Evolutionary conservation across 2,329 filamentous ascomycete species (phyloP).

Genomic region (Diaporthe citri): DNA sequence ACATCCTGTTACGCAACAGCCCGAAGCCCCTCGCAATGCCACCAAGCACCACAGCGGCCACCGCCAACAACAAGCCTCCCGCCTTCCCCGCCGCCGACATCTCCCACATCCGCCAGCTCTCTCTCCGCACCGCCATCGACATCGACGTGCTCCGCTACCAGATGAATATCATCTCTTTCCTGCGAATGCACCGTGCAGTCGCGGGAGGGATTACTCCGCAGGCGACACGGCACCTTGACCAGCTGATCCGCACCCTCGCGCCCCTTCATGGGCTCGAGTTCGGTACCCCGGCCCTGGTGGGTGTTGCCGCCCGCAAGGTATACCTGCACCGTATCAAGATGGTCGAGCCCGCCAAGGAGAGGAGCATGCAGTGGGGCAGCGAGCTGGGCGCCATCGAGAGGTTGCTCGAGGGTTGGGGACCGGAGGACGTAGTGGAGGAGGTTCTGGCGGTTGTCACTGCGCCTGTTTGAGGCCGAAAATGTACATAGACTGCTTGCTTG

Average conservation of each 20-base stretch:
- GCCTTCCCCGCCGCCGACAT: constrained; percentile 62
- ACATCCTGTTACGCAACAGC: constrained; percentile 23
- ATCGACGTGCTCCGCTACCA: constrained; percentile 87
- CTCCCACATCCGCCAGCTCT: constrained; percentile 69
- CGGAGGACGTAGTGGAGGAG: constrained; percentile 75
- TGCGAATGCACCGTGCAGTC: constrained; percentile 89
- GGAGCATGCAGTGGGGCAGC: constrained; percentile 95
- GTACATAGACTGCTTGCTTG: neutral
- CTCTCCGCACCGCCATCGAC: constrained; percentile 71
- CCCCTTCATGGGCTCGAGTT: constrained; percentile 85
- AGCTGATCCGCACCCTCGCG: constrained; percentile 79
- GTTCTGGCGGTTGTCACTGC: constrained; percentile 69
- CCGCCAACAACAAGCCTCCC: constrained; percentile 33
- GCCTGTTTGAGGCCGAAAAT: constrained; percentile 56
- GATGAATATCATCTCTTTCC: constrained; percentile 87
- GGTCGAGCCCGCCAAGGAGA: constrained; percentile 77
- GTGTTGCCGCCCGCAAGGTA: constrained; percentile 85
- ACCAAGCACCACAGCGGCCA: neutral
- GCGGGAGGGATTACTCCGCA: constrained; percentile 80
- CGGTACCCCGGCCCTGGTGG: constrained; percentile 86
- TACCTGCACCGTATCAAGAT: constrained; percentile 88
- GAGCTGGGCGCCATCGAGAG: constrained; percentile 76
- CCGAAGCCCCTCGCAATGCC: constrained; percentile 17
- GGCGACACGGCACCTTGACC: constrained; percentile 82
- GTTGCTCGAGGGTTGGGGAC: constrained; percentile 72